Evolutionary conservation across 2,329 filamentous ascomycete genomes (phyloP).

Genomic region (Ophiocordyceps robertsii): DNA sequence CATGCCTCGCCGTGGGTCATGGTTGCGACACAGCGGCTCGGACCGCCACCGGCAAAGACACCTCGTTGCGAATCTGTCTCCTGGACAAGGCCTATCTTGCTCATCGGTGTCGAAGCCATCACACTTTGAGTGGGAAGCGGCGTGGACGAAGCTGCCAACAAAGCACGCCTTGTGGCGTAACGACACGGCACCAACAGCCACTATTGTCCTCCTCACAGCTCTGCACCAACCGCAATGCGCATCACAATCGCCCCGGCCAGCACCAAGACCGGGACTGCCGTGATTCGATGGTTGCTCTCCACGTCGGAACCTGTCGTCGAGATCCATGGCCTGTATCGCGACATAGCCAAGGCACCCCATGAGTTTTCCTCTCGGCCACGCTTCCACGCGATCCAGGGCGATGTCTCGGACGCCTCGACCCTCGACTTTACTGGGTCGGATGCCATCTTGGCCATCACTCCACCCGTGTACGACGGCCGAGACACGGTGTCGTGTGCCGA

Average conservation of each 20-base stretch:
- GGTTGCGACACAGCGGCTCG: no score
- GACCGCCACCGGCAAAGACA: no score
- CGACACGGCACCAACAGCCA: not conserved
- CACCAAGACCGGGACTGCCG: constrained; percentile 15
- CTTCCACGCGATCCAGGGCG: constrained; percentile 15
- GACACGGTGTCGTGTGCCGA: constrained; percentile 10
- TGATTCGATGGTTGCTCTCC: constrained; percentile 14
- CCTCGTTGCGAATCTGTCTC: no score
- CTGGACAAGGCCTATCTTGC: no score
- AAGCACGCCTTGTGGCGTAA: no score
- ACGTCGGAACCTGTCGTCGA: constrained; percentile 2
- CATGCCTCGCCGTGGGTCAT: no score
- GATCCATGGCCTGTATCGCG: constrained; percentile 16
- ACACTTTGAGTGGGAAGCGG: no score
- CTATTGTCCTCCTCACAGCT: not conserved
- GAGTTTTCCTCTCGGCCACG: constrained; percentile 11
- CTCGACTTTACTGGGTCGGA: constrained; percentile 17
- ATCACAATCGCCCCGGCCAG: constrained; percentile 19
- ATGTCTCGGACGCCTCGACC: constrained; percentile 13
- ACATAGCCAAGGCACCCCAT: constrained; percentile 12
- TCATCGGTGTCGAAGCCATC: no score
- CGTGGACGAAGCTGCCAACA: no score
- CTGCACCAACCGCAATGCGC: constrained; percentile 7
- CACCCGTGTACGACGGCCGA: constrained; percentile 12
- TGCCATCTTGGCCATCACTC: constrained; percentile 17